Evolutionary conservation across 2,329 filamentous ascomycete genomes (phyloP), one percentile per base, ranked within the genome.

Genomic region (Rhinocladiella similis): DNA sequence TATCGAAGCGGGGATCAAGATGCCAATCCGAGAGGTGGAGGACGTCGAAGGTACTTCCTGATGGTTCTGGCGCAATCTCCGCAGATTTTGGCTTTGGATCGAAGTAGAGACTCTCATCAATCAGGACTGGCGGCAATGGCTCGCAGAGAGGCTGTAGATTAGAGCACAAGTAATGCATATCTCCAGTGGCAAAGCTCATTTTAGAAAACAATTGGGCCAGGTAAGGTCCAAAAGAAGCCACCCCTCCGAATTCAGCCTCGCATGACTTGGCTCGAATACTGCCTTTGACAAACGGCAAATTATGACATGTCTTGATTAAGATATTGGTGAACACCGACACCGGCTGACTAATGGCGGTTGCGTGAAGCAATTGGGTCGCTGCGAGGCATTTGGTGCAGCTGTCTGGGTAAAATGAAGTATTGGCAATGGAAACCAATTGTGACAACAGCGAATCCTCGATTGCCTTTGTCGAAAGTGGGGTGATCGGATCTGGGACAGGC

Each of bases 21-120:
- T 69, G 67, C 63, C 60, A 68, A 54, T 69, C 67, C 2, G 66
- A 67, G 41, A 69, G 57, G 53, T 69, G 67, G 16, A 69, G 62
- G 6, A 68, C 66, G 35, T 69, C 61, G 56, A 66, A 60, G 9
- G 59, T 65, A 13, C 62, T 42, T 13, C 61, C 65, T 2, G 65
- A 66, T 6, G 65, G 59, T 14, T 54, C 43, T 4, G 63, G 63
- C n/a, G 61, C 59, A 12, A 59, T 33, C 12, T 61, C 51, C 12
- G 65, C 60, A 20, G 54, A 50, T 10, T 61, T 50, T 16, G 65
- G 63, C 39, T 66, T 66, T 6, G 62, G 60, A 25, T 57, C 55
- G 36, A 66, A 65, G 47, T 62, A 66, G 3, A 61, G 50, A 47
- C 51, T 57, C 38, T 66, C 65, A 38, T 66, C 59, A 38, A 66